phyloP scores from a whole-genome alignment of 108 stramenopile genomes.

The Cyclotella atomus region DNA sequence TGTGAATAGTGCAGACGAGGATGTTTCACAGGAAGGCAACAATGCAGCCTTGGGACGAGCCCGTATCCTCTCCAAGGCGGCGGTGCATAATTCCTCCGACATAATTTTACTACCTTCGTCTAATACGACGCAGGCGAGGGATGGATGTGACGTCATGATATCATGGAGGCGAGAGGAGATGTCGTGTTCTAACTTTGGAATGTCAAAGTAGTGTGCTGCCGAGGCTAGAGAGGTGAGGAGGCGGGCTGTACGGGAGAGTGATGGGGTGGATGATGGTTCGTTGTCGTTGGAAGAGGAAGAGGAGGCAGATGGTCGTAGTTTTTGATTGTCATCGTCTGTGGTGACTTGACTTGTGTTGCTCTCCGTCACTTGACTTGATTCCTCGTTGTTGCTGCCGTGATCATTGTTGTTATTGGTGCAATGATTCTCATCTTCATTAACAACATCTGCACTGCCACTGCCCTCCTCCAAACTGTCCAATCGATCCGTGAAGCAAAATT shows the following conservation, averaged over 20 bases:
- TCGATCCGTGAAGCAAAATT: constrained; percentile 54
- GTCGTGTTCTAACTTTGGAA: constrained; percentile 43
- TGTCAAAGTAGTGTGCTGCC: constrained; percentile 48
- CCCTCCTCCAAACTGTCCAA: constrained; percentile 18
- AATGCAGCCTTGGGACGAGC: constrained; percentile 41
- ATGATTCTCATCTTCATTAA: neutral
- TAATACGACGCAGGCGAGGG: constrained; percentile 49
- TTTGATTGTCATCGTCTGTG: neutral
- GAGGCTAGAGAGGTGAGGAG: constrained; percentile 36
- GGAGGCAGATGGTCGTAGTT: no score
- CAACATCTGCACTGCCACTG: neutral
- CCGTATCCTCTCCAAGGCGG: constrained; percentile 37
- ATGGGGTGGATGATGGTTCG: neutral
- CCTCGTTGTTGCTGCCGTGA: neutral
- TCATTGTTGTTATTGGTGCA: neutral
- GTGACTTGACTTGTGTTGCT: neutral
- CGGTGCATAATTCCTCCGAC: constrained; percentile 28
- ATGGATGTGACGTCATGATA: constrained; percentile 40
- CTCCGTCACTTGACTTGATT: neutral
- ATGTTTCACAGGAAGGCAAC: constrained; percentile 11
- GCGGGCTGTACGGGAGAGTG: constrained; percentile 20
- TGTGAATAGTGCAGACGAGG: neutral
- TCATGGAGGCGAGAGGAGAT: constrained; percentile 18
- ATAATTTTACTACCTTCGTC: constrained; percentile 46
- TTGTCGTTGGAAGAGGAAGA: no score